Conservation (phyloP, 306 rosid species). For the Calophaca sinica region DNA sequence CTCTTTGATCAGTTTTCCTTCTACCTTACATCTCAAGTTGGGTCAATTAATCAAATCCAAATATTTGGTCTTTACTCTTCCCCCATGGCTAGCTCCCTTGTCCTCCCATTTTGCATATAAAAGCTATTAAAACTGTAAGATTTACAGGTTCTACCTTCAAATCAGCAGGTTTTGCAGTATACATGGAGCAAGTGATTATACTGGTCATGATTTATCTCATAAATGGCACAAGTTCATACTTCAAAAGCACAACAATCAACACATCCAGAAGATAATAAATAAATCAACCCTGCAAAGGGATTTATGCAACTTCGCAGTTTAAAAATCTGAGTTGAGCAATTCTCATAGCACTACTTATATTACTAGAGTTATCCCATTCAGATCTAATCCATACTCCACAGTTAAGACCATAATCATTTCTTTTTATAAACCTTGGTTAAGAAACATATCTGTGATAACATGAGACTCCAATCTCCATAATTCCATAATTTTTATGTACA, state of each 20-base stretch:
- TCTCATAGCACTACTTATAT: constrained; percentile 3
- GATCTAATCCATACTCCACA: constrained; percentile 20
- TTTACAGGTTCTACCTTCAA: constrained; percentile 1
- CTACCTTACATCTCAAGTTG: too few species aligned
- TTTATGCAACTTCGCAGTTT: too few species aligned
- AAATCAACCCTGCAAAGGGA: neutral
- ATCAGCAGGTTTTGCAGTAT: neutral
- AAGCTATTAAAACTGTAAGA: constrained; percentile 6
- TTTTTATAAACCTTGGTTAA: neutral
- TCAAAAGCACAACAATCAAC: constrained; percentile 9
- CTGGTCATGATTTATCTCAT: neutral
- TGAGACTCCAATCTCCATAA: constrained; percentile 12
- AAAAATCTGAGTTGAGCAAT: too few species aligned
- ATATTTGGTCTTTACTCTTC: too few species aligned
- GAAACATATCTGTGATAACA: neutral
- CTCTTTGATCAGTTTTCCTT: too few species aligned
- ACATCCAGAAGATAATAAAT: neutral
- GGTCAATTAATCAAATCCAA: too few species aligned
- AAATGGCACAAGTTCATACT: neutral
- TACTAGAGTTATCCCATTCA: constrained; percentile 11
- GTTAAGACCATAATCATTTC: neutral
- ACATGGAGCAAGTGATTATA: neutral
- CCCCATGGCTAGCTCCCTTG: neutral
- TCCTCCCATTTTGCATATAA: neutral
- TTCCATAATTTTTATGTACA: neutral